Conservation (phyloP, 2,329 filamentous ascomycete genomes). For the Orbilia javanica region DNA sequence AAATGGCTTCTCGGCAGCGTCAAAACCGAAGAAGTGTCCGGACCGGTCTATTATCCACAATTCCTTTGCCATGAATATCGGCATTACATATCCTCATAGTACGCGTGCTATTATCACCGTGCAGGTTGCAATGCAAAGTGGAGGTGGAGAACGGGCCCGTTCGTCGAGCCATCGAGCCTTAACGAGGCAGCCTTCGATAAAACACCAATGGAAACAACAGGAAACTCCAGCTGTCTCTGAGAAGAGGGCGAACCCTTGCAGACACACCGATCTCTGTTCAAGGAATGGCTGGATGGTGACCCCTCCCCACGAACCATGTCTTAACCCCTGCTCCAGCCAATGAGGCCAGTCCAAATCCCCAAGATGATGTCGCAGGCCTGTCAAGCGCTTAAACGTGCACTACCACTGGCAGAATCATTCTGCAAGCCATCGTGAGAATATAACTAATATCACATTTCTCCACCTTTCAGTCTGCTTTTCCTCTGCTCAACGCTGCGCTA, state of each 20-base stretch:
- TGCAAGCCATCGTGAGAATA: conserved; percentile 58
- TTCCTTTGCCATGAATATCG: conserved; percentile 16
- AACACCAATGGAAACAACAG: conserved; percentile 59
- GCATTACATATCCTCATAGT: too few relatives aligned
- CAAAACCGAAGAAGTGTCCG: conserved; percentile 23
- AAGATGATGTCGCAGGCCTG: conserved; percentile 55
- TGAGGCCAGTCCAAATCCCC: conserved; percentile 19
- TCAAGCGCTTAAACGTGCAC: conserved; percentile 57
- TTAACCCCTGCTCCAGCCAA: conserved; percentile 46
- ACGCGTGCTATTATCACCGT: not conserved
- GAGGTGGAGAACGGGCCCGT: conserved; percentile 2
- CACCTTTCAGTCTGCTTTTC: conserved; percentile 44
- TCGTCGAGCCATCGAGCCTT: conserved; percentile 6
- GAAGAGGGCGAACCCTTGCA: conserved; percentile 41
- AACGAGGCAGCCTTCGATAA: conserved; percentile 40
- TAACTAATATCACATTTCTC: conserved; percentile 59
- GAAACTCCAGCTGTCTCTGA: conserved; percentile 52
- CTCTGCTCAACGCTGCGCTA: conserved; percentile 42
- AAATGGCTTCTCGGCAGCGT: conserved; percentile 23
- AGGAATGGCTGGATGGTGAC: conserved; percentile 50
- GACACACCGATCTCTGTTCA: conserved; percentile 40
- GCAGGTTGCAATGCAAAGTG: not conserved
- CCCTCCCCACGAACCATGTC: conserved; percentile 47
- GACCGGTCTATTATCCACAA: conserved; percentile 13
- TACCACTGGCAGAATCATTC: conserved; percentile 50